These are phyloP conservation scores for Fusarium sarcochroum DNA, from an alignment of 2,329 filamentous ascomycete genomes.

Conservation along the genomic window DNA sequence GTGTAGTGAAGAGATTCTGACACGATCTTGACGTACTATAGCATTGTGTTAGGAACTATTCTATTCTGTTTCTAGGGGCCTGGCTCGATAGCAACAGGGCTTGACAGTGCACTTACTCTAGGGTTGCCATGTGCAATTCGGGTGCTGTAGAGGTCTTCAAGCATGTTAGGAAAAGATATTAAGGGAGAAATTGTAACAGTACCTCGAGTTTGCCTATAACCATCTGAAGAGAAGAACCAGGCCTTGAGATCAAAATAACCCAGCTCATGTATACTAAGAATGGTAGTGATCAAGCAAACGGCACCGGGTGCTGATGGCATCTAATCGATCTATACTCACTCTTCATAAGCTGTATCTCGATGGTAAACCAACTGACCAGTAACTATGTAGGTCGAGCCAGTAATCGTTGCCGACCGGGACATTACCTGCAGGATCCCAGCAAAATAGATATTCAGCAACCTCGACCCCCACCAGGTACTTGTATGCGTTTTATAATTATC, in stretches of 20 bases:
- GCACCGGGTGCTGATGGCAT: too few species aligned
- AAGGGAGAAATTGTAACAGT: too few species aligned
- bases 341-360: background rate
- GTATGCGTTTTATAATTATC: conserved; percentile 22
- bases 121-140: background rate
- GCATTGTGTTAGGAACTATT: fast-evolving
- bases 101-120: fast-evolving
- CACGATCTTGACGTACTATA: background rate
- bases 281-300: too few species aligned
- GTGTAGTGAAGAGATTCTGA: conserved; percentile 24
- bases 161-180: too few species aligned
- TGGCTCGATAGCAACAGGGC: fast-evolving
- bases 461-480: conserved; percentile 33
- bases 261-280: conserved; percentile 1
- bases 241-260: conserved; percentile 1
- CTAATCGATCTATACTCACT: background rate
- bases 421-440: conserved; percentile 16
- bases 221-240: conserved; percentile 21
- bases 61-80: too few species aligned
- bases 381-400: conserved; percentile 10
- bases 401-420: conserved; percentile 1
- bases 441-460: conserved; percentile 24
- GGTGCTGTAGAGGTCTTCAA: background rate
- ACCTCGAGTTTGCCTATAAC: background rate
- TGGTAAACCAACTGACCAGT: conserved; percentile 4